Conservation (phyloP, 768 basidiomycete species). For the Boletus patriciae region DNA sequence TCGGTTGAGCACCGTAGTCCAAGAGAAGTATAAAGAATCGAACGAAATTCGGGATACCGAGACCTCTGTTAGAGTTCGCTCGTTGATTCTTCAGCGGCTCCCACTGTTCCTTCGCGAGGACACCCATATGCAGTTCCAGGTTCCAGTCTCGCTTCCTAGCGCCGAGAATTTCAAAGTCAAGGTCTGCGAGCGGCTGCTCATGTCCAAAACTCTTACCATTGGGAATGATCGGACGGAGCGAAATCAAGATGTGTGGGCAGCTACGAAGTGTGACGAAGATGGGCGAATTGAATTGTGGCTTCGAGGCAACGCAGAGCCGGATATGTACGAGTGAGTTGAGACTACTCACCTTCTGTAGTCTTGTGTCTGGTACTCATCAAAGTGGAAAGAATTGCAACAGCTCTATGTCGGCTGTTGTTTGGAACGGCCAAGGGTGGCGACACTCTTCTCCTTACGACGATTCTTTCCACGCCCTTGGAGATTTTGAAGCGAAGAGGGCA, state of each 20-base stretch:
- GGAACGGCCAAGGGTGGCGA: constrained; percentile 78
- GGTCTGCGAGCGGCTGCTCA: constrained; percentile 55
- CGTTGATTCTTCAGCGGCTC: constrained; percentile 71
- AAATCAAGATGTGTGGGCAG: constrained; percentile 67
- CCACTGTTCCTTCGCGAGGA: constrained; percentile 68
- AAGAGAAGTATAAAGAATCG: no score
- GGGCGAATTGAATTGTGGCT: constrained; percentile 69
- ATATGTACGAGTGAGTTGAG: constrained; percentile 82
- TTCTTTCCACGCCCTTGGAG: constrained; percentile 79
- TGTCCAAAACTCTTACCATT: constrained; percentile 57
- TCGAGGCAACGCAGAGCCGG: constrained; percentile 63
- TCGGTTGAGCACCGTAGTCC: no score
- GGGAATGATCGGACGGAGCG: no score
- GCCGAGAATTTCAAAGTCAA: constrained; percentile 64
- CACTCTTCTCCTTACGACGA: constrained; percentile 47
- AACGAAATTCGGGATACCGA: constrained; percentile 49
- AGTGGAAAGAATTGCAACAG: constrained; percentile 66
- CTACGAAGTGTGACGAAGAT: constrained; percentile 49
- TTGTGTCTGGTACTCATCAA: background rate
- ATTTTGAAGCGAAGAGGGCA: background rate
- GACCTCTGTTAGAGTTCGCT: constrained; percentile 47
- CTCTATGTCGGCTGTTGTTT: constrained; percentile 75
- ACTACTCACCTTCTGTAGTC: background rate
- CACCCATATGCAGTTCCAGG: constrained; percentile 54
- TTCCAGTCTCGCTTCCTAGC: constrained; percentile 57